Conservation (phyloP, 345 rosid genomes). For the Excoecaria agallocha region DNA sequence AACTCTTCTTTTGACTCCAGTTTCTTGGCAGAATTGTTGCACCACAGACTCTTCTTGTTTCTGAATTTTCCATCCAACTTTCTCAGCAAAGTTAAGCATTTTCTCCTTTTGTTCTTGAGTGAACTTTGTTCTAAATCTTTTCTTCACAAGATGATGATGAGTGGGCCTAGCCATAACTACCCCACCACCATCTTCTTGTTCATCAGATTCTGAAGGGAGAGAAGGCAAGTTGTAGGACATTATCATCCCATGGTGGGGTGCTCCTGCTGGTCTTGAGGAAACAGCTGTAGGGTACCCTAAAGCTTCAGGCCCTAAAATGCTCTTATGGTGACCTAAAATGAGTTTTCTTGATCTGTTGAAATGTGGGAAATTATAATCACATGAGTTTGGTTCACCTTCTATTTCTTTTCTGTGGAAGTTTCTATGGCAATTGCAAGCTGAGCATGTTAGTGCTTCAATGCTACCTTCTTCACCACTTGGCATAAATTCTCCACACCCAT, state of each 20-base stretch:
- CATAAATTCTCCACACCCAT: conserved; percentile 98
- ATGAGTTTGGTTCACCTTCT: conserved; percentile 45
- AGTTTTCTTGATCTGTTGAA: conserved; percentile 46
- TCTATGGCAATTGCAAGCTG: conserved; percentile 85
- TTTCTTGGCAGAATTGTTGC: conserved; percentile 83
- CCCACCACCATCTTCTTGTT: conserved; percentile 43
- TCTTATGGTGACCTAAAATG: conserved; percentile 46
- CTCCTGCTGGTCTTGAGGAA: conserved; percentile 33
- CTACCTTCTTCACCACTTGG: conserved; percentile 87
- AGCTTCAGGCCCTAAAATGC: conserved; percentile 42
- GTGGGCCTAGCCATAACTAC: conserved; percentile 35
- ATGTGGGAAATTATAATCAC: conserved; percentile 22
- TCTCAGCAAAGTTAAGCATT: conserved; percentile 84
- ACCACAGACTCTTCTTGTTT: conserved; percentile 81
- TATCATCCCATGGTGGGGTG: conserved; percentile 57
- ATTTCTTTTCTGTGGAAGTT: conserved; percentile 89
- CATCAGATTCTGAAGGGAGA: conserved; percentile 67
- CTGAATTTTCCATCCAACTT: conserved; percentile 85
- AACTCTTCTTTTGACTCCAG: conserved; percentile 85
- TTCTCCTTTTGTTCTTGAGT: conserved; percentile 85
- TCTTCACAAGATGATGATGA: conserved; percentile 39
- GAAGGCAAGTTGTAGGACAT: conserved; percentile 63
- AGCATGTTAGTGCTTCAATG: conserved; percentile 80
- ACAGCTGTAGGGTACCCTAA: conserved; percentile 48
- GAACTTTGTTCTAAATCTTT: conserved; percentile 86